Evolutionary conservation across 495 filamentous ascomycete species (phyloP), one percentile per base, ranked within the genome.

Genomic region (Cercophora samala): DNA sequence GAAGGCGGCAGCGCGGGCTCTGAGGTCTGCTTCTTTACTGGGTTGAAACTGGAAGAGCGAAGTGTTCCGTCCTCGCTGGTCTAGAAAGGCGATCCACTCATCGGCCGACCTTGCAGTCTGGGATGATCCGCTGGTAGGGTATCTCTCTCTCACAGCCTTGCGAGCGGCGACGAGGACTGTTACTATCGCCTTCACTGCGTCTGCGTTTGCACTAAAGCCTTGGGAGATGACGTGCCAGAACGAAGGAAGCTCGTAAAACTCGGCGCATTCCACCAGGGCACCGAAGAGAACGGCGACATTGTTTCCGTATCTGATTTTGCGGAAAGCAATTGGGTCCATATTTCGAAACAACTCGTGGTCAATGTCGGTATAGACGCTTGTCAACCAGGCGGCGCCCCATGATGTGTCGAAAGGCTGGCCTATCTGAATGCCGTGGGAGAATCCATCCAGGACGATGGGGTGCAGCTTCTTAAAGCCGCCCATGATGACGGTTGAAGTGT

Each of bases 301-400:
- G 73, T 75, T 75, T 18, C 68, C 71, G 58, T 75, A 75, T 19
- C 68, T 70, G 17, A 72, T 60, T 53, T 70, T 71, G n/a, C 72
- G 69, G 13, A 53, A 64, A 26, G 64, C 64, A 1, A 17, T 18
- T 13, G 5, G 58, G 23, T 66, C 68, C 4, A 69, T 23, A 1
- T 42, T 3, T 8, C 64, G 60, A 60, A 64, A 69, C 60, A 69
- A 46, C 0, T 64, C 42, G 60, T 69, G 61, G 18, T 11, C 4
- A 6, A 64, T 64, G 29, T 69, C 25, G 0, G 68, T 66, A 51
- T 69, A 69, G 42, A 58, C 55, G 61, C 60, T 66, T 25, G 55
- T 64, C 42, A 66, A 60, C 5, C 58, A 69, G 6, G 68, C 68
- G 15, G 64, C 66, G 13, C 64, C 68, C 68, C 68, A 69, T 1